phyloP scores from a whole-genome alignment of 371 early-diverging fungal genomes.

The Batkoa obscura region DNA sequence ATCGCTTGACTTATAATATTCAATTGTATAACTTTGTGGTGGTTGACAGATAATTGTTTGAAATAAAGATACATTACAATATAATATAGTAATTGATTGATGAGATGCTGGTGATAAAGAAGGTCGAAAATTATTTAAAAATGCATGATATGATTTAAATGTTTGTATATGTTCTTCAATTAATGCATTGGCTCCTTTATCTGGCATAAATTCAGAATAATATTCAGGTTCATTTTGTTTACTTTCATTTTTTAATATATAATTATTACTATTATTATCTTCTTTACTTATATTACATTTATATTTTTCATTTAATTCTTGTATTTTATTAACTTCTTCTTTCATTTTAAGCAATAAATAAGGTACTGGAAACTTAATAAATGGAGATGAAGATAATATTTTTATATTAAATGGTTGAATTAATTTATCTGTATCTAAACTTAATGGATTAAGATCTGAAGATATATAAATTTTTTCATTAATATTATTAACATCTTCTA shows the following conservation, averaged over 20 bases:
- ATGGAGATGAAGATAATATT: slow-evolving; percentile 62
- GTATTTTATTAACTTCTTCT: slow-evolving; percentile 31
- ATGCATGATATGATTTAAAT: slow-evolving; percentile 27
- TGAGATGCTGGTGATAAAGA: slow-evolving; percentile 38
- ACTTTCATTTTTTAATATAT: not conserved
- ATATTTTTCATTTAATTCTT: slow-evolving; percentile 8
- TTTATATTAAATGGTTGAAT: slow-evolving; percentile 30
- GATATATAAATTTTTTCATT: too few relatives aligned
- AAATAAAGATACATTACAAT: slow-evolving; percentile 40
- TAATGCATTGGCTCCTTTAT: not conserved
- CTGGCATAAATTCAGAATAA: not conserved
- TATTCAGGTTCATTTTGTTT: not conserved
- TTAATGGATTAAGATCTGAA: not conserved
- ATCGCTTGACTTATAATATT: slow-evolving; percentile 63
- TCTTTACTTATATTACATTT: not conserved
- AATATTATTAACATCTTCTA: not conserved
- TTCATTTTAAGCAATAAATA: slow-evolving; percentile 48
- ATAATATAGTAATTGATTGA: slow-evolving; percentile 49
- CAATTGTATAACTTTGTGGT: slow-evolving; percentile 49
- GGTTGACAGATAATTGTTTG: slow-evolving; percentile 48
- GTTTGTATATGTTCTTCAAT: slow-evolving; percentile 22
- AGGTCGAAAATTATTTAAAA: slow-evolving; percentile 25
- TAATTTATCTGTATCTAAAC: slow-evolving; percentile 9
- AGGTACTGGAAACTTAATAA: slow-evolving; percentile 61
- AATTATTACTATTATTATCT: not conserved